phyloP scores from a whole-genome alignment of 1,284 basidiomycete genomes.

The Microbotryomycetes sp. region DNA sequence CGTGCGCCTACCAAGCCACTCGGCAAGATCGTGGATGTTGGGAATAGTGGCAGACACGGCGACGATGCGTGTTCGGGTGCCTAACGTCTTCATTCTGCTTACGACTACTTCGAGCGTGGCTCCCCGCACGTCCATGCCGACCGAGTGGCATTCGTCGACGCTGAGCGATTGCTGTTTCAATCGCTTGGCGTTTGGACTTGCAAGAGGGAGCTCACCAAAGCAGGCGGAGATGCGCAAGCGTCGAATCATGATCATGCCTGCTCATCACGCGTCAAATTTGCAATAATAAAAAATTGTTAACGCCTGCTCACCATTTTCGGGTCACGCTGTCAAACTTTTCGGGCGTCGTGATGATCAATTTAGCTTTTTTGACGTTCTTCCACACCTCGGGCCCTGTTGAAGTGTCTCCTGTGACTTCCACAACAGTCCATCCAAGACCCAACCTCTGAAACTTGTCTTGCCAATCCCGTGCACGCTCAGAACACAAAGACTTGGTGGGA shows the following conservation, averaged over 20 bases:
- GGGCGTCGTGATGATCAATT: slow-evolving; percentile 62
- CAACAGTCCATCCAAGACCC: slow-evolving; percentile 53
- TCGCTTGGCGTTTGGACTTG: neutral
- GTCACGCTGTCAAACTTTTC: slow-evolving; percentile 95
- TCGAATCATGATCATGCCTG: slow-evolving; percentile 58
- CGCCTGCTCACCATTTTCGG: slow-evolving; percentile 63
- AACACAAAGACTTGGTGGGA: slow-evolving; percentile 53
- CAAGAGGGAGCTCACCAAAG: slow-evolving; percentile 20
- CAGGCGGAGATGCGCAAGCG: slow-evolving; percentile 57
- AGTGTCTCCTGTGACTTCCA: slow-evolving; percentile 87
- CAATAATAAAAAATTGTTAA: neutral
- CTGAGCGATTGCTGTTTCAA: slow-evolving; percentile 54
- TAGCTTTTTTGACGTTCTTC: slow-evolving; percentile 59
- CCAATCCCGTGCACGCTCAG: slow-evolving; percentile 82
- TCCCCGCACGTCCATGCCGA: slow-evolving; percentile 72
- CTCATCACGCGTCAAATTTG: neutral
- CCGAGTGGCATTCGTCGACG: slow-evolving; percentile 90
- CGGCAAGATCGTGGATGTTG: slow-evolving; percentile 81
- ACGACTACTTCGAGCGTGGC: slow-evolving; percentile 88
- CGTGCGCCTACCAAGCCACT: slow-evolving; percentile 75
- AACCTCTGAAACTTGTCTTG: slow-evolving; percentile 63
- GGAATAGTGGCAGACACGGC: slow-evolving; percentile 90
- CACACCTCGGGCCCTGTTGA: slow-evolving; percentile 49
- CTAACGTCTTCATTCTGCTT: slow-evolving; percentile 72
- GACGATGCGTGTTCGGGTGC: slow-evolving; percentile 49